Evolutionary conservation across 75 land plant species (phyloP), one percentile per base, ranked within the genome.

Genomic region (Isoetes taiwanensis): DNA sequence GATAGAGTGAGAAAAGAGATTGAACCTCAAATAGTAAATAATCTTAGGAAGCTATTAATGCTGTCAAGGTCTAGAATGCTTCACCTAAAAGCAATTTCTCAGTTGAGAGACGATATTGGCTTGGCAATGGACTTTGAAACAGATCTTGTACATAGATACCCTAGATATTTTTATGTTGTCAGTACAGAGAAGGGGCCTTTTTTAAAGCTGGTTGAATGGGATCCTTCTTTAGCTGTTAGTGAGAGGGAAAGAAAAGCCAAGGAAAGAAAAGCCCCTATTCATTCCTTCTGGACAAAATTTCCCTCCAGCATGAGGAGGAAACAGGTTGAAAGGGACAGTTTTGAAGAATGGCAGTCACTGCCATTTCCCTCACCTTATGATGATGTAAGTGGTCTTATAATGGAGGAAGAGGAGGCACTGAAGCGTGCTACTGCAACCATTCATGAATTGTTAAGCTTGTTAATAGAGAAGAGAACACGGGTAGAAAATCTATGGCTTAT

Each of bases 401-500:
- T 78, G 0, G 67, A 67, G 27, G 78, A 83, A 30, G 73, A 75
- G 0, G 54, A 78, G 10, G 80, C 80, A 78, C 86, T 82, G 80
- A 83, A 84, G 57, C 59, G 78, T 31, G 74, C 70, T n/a, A 74
- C 81, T 30, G 90, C 86, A 0, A 73, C 60, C 1, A 69, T 85
- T 24, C 90, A 85, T 28, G 90, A 85, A 54, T 28, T 85, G 30
- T 28, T 85, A 56, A 72, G 62, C 1, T 56, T 85, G 66, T 78
- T 73, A 14, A 85, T 82, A 48, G 90, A 78, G 58, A 85, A 85
- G 64, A 71, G 73, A 70, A 72, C 72, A 17, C 69, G 76, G 10
- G 23, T 85, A 65, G 82, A 78, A 61, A 70, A 71, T 57, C 78
- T 85, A 40, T 81, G 85, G 1, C 77, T 74, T 68, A 73, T 85